These are phyloP conservation scores for Mercurialis annua DNA, from an alignment of 345 rosid species.

Conservation along the genomic window DNA sequence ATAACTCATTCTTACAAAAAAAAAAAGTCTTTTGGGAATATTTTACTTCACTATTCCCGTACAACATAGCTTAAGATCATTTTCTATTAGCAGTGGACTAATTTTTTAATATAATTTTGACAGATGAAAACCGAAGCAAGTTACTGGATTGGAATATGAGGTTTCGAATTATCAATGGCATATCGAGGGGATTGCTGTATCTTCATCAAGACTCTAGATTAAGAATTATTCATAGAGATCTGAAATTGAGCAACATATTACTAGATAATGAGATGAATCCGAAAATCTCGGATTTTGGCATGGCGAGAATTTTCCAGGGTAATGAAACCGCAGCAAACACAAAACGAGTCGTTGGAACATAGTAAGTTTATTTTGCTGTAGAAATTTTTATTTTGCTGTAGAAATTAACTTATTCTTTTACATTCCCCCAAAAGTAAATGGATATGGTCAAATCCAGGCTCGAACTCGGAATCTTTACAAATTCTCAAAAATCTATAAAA, in stretches of 20 bases:
- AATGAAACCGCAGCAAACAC: constrained; percentile 15
- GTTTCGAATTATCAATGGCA: constrained; percentile 19
- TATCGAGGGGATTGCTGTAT: constrained; percentile 25
- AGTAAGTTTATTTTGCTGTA: constrained; percentile 18
- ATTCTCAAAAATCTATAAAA: background rate
- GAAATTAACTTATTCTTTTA: too few species aligned
- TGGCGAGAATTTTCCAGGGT: constrained; percentile 11
- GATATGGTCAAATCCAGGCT: too few species aligned
- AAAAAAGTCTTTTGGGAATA: too few species aligned
- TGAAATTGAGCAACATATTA: constrained; percentile 19
- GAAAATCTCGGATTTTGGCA: constrained; percentile 22
- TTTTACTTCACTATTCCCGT: background rate
- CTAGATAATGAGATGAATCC: constrained; percentile 20
- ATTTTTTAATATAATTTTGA: background rate
- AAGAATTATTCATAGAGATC: constrained; percentile 23
- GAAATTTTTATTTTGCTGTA: too few species aligned
- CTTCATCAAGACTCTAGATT: constrained; percentile 35
- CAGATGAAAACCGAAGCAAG: constrained; percentile 2
- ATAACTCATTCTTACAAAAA: background rate
- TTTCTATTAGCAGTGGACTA: too few species aligned
- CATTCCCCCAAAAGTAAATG: too few species aligned
- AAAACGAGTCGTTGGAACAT: constrained; percentile 16
- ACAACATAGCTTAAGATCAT: too few species aligned
- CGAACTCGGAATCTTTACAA: too few species aligned
- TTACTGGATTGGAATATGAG: constrained; percentile 17